Percentiles rank a stretch among this genome's conserved stretches.
Evolutionary conservation across 306 rosid species (phyloP).

Genomic region (Casuarina cunninghamiana): DNA sequence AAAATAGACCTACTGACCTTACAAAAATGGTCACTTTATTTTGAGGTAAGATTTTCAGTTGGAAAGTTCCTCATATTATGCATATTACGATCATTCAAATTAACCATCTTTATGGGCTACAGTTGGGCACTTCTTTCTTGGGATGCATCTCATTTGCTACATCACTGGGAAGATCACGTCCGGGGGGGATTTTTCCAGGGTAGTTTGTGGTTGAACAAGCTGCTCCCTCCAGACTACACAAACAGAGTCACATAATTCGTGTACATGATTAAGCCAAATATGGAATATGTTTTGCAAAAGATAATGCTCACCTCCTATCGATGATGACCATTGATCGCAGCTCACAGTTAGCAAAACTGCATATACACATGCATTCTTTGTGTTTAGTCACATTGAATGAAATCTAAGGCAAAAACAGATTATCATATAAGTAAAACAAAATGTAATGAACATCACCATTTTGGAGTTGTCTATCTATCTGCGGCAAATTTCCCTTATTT

Average conservation of each 20-base stretch:
- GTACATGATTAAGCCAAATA: slow-evolving; percentile 12
- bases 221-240: slow-evolving; percentile 65
- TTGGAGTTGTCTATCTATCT: background rate
- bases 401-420: background rate
- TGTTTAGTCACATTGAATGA: slow-evolving; percentile 8
- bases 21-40: background rate
- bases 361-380: slow-evolving; percentile 3
- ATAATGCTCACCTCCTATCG: slow-evolving; percentile 67
- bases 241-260: background rate
- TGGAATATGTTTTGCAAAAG: slow-evolving; percentile 12
- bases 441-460: background rate
- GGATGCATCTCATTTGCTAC: slow-evolving; percentile 51
- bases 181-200: slow-evolving; percentile 68
- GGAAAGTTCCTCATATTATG: background rate
- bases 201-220: slow-evolving; percentile 61
- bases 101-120: background rate
- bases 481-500: background rate
- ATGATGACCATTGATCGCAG: slow-evolving; percentile 79
- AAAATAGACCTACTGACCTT: slow-evolving; percentile 3
- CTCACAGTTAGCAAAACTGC: slow-evolving; percentile 90
- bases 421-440: background rate
- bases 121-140: slow-evolving; percentile 27
- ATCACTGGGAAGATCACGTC: slow-evolving; percentile 80
- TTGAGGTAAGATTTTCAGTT: slow-evolving; percentile 3
- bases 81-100: background rate